Conservation (phyloP, 2,329 filamentous ascomycete species). For the Colletotrichum truncatum region DNA sequence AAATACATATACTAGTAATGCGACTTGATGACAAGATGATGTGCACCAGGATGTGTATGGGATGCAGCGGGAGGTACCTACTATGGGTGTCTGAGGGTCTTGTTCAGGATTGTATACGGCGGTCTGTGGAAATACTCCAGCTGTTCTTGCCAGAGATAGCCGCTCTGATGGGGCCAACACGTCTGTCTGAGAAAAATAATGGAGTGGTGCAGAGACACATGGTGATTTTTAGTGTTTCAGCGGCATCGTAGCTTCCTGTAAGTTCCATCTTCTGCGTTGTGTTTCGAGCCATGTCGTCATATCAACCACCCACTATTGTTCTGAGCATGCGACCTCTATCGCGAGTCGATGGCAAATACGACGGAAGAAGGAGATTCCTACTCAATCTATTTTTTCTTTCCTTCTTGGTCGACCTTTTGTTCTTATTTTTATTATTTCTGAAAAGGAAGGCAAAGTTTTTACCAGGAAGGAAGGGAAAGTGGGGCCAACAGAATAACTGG, state of each 20-base stretch:
- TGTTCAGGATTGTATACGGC: not conserved
- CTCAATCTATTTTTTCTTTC: slow-evolving; percentile 10
- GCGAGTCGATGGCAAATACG: not conserved
- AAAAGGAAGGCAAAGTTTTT: too few species aligned
- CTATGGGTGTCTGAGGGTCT: slow-evolving; percentile 4
- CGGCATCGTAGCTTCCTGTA: not conserved
- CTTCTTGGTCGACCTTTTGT: not conserved
- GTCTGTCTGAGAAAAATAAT: not conserved
- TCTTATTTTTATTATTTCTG: too few species aligned
- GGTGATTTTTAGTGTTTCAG: slow-evolving; percentile 6
- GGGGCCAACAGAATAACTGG: too few species aligned
- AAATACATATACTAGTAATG: not conserved
- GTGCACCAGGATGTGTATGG: slow-evolving; percentile 18
- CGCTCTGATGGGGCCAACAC: not conserved
- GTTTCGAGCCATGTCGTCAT: slow-evolving; percentile 23
- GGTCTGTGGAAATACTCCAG: not conserved
- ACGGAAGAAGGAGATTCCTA: slow-evolving; percentile 8
- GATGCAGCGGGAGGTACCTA: not conserved
- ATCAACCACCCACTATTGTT: not conserved
- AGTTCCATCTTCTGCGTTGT: not conserved
- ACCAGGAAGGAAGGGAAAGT: too few species aligned
- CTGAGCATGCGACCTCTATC: not conserved
- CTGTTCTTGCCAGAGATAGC: not conserved
- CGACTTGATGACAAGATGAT: slow-evolving; percentile 7
- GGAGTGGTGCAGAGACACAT: not conserved